These are phyloP conservation scores for Salix caprea DNA, from an alignment of 345 rosid genomes.

Conservation along the genomic window DNA sequence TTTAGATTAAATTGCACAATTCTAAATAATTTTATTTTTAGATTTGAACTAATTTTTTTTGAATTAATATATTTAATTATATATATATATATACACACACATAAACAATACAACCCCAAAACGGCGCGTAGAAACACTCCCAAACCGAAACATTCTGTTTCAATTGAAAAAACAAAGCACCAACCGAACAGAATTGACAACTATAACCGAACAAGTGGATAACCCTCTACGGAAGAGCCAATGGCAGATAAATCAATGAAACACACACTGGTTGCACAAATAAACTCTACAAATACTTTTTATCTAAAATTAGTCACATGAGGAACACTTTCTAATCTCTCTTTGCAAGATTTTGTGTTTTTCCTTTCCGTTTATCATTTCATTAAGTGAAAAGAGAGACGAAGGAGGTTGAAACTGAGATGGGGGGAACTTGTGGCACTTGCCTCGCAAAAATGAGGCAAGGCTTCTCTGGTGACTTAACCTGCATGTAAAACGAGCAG, in stretches of 20 bases:
- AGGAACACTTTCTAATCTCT: neutral
- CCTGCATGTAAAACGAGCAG: slow-evolving; percentile 44
- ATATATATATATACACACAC: too few species aligned
- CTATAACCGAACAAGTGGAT: neutral
- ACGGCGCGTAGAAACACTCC: too few species aligned
- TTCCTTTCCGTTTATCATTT: neutral
- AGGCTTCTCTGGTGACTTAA: slow-evolving; percentile 49
- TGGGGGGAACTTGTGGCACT: neutral
- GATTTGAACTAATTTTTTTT: too few species aligned
- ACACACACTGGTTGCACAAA: neutral
- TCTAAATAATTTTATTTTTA: too few species aligned
- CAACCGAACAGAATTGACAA: too few species aligned
- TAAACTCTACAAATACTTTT: neutral
- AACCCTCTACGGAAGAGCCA: neutral
- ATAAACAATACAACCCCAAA: too few species aligned
- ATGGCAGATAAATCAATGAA: neutral
- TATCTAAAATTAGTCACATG: neutral
- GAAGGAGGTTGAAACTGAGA: neutral
- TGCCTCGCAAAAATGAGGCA: slow-evolving; percentile 25
- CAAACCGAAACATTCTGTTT: too few species aligned
- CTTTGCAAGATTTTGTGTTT: neutral
- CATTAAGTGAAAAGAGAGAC: neutral
- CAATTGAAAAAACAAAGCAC: too few species aligned
- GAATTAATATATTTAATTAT: too few species aligned
- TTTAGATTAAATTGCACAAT: too few species aligned